Conservation (phyloP, 306 rosid genomes). For the Mucuna pruriens region DNA sequence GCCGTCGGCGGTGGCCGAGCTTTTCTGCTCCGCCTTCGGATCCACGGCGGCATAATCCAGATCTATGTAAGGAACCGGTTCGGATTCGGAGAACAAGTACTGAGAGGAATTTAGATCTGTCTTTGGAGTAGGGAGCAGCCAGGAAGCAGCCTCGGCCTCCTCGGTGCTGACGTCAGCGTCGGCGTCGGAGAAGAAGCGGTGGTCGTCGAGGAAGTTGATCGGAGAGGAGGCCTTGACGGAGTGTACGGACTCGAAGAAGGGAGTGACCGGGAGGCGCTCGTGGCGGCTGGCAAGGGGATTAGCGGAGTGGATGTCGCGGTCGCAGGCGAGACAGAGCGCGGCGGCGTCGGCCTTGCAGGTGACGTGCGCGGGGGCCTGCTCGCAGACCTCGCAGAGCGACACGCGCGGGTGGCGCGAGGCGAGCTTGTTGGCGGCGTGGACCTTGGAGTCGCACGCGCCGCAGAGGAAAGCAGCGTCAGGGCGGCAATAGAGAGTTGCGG, state of each 20-base stretch:
- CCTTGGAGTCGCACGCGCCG: slow-evolving; percentile 63
- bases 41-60: slow-evolving; percentile 69
- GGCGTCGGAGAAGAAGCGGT: slow-evolving; percentile 64
- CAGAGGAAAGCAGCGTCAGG: slow-evolving; percentile 95
- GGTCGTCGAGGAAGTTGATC: slow-evolving; percentile 55
- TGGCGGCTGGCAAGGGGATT: slow-evolving; percentile 95
- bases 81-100: slow-evolving; percentile 60
- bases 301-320: slow-evolving; percentile 92
- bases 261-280: slow-evolving; percentile 69
- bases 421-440: slow-evolving; percentile 94
- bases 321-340: slow-evolving; percentile 82
- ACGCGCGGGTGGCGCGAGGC: slow-evolving; percentile 96
- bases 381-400: slow-evolving; percentile 85
- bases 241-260: slow-evolving; percentile 52
- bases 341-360: slow-evolving; percentile 98
- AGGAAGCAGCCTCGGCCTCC: slow-evolving; percentile 94
- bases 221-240: slow-evolving; percentile 42
- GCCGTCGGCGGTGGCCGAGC: slow-evolving; percentile 69
- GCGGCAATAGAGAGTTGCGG: slow-evolving; percentile 84
- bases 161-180: slow-evolving; percentile 72
- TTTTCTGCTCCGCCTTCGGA: slow-evolving; percentile 66
- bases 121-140: slow-evolving; percentile 78
- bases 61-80: slow-evolving; percentile 74
- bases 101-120: slow-evolving; percentile 67
- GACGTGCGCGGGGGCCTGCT: slow-evolving; percentile 90